Conservation (phyloP, 2,329 filamentous ascomycete genomes). For the Epichloe amarillans region DNA sequence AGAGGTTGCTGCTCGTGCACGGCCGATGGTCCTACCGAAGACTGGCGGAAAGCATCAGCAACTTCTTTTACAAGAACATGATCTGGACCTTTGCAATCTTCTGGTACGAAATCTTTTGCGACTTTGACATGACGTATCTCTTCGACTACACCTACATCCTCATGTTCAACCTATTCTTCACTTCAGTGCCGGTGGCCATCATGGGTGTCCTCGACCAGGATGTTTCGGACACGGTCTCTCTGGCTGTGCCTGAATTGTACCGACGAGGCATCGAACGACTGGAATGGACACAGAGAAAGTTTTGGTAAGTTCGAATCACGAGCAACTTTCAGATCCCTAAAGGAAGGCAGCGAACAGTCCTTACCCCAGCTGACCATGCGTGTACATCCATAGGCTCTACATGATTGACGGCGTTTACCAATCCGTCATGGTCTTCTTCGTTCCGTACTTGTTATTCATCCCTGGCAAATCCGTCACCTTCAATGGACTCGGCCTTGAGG, state of each 20-base stretch:
- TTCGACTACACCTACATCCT: conserved; percentile 98
- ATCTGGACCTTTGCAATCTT: conserved; percentile 95
- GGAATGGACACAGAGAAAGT: conserved; percentile 93
- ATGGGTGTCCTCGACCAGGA: conserved; percentile 97
- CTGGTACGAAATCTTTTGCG: conserved; percentile 93
- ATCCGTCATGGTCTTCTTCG: conserved; percentile 84
- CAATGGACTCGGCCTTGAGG: conserved; percentile 64
- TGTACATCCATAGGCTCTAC: conserved; percentile 51
- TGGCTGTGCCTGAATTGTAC: conserved; percentile 91
- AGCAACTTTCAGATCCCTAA: not conserved
- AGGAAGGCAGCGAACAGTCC: not conserved
- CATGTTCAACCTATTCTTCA: conserved; percentile 93
- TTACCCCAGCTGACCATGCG: conserved; percentile 4
- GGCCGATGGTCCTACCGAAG: conserved; percentile 94
- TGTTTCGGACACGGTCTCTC: conserved; percentile 82
- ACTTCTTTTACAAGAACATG: conserved; percentile 99
- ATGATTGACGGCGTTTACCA: conserved; percentile 94
- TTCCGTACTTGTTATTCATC: conserved; percentile 70
- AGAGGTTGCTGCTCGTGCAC: conserved; percentile 75
- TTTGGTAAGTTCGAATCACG: conserved; percentile 54
- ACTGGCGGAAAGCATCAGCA: conserved; percentile 84
- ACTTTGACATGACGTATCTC: conserved; percentile 92
- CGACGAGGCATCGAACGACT: conserved; percentile 87
- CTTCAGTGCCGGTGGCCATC: conserved; percentile 83
- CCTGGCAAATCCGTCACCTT: conserved; percentile 54